Base-by-base conservation (phyloP, 192 early-diverging fungal species). In the Ambispora gerdemannii region DNA sequence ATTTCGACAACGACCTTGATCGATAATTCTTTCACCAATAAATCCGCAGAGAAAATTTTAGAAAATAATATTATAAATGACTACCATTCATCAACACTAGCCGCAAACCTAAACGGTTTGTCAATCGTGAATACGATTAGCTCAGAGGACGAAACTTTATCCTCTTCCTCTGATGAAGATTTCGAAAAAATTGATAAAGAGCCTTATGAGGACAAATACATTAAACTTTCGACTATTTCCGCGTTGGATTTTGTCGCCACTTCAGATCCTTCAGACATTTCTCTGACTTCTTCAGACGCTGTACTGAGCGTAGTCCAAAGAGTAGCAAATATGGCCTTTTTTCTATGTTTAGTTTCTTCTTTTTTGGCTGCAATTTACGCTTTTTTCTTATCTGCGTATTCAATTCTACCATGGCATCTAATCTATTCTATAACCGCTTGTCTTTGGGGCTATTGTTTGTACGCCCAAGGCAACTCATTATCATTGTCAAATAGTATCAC, bases 171-270 rank as follows among this genome's bases (percentile, higher is more conserved):
- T 33, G 50, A 53, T 33, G 65, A 67, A 53, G 50, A 53, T 19
- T 67, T 13, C 20, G 65, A 38, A 13, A 25, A 15, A 15, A 27
- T 32, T 3, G 8, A 24, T 2, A 50, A 53, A 34, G 65, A 67
- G 32, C 50, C 65, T 25, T 67, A 67, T 53, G 65, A 67, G 35
- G 10, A 31, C 10, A 67, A 53, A 67, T 67, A 67, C 17, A 55
- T 67, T 7, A 36, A 67, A 53, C 32, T 67, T 33, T 17, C 65
- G 8, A 53, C 49, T 13, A 53, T 53, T 30, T 15, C 28, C 27
- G 50, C 50, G 0, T 35, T 67, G 22, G 65, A 67, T 24, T 67
- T 67, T 52, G n/a, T 67, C 7, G 4, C 50, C 10, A 24, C 11
- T 35, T 7, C 47, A 24, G 43, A 67, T 55, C 4, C 15, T 10